Conservation (phyloP, 2,329 filamentous ascomycete genomes). For the Parastagonospora nodorum region DNA sequence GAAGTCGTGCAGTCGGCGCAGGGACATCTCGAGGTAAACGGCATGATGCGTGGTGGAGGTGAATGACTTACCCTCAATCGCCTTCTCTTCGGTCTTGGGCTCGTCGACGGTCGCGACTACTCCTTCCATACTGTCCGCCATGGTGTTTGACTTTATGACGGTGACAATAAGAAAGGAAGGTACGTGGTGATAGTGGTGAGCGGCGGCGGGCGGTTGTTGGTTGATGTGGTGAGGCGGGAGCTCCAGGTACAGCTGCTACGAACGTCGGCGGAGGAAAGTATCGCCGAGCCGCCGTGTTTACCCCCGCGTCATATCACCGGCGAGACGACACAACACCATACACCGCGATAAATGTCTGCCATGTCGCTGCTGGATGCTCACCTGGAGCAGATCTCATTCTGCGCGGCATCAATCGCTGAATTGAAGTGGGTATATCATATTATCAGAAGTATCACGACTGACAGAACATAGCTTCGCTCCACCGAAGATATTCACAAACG, state of each 20-base stretch:
- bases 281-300: slow-evolving; percentile 21
- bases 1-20: slow-evolving; percentile 26
- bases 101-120: slow-evolving; percentile 50
- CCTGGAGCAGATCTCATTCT: slow-evolving; percentile 57
- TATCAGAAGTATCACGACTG: slow-evolving; percentile 10
- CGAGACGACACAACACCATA: background rate
- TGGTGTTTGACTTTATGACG: slow-evolving; percentile 33
- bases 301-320: slow-evolving; percentile 11
- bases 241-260: slow-evolving; percentile 12
- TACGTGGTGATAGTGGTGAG: slow-evolving; percentile 11
- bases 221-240: slow-evolving; percentile 23
- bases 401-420: slow-evolving; percentile 54
- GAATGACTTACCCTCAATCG: slow-evolving; percentile 43
- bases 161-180: slow-evolving; percentile 16
- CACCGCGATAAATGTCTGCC: slow-evolving; percentile 14
- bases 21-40: slow-evolving; percentile 28
- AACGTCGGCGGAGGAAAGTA: slow-evolving; percentile 15
- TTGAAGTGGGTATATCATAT: slow-evolving; percentile 45
- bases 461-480: slow-evolving; percentile 71
- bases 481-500: slow-evolving; percentile 95
- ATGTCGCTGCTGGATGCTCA: slow-evolving; percentile 55
- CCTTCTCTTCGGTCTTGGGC: slow-evolving; percentile 48
- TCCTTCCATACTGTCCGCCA: slow-evolving; percentile 59
- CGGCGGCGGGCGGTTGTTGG: slow-evolving; percentile 20
- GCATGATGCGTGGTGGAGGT: slow-evolving; percentile 14